A percentile compares a stretch with the other conserved stretches of the same genome.
Conservation (phyloP, 1,284 basidiomycete species). For the Marasmius sp. region DNA sequence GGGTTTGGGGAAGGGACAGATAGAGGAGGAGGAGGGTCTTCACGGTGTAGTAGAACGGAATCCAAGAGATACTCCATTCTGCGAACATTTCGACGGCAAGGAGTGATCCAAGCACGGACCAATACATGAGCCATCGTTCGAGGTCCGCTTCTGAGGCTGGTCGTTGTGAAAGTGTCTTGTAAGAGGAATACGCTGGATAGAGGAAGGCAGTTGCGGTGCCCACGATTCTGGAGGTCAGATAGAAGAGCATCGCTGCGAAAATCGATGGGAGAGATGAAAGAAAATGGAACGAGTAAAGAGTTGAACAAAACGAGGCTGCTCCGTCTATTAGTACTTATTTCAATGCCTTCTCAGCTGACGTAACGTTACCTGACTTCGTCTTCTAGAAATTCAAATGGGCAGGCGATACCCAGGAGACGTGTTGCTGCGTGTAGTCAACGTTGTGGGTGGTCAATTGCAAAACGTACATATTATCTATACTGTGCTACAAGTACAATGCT, state of each 20-base stretch:
- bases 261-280: not conserved
- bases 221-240: constrained; percentile 1
- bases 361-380: not conserved
- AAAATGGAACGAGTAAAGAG: too few species aligned
- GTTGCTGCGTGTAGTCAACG: too few species aligned
- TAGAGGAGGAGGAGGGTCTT: constrained; percentile 88
- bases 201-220: constrained; percentile 31
- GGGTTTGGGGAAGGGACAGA: constrained; percentile 87
- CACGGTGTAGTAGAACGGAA: constrained; percentile 84
- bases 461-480: too few species aligned
- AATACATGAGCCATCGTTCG: constrained; percentile 89
- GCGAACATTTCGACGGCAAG: constrained; percentile 74
- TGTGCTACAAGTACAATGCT: too few species aligned
- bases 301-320: not conserved
- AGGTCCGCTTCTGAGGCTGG: constrained; percentile 78
- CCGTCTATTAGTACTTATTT: not conserved
- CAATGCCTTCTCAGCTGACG: not conserved
- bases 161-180: constrained; percentile 79
- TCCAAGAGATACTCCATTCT: constrained; percentile 84
- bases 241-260: not conserved
- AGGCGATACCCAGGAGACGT: too few species aligned
- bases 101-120: constrained; percentile 81
- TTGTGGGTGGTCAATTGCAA: too few species aligned
- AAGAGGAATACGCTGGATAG: constrained; percentile 85
- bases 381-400: too few species aligned